A percentile compares a stretch with the other conserved stretches of the same genome.
Conservation (phyloP, 306 rosid genomes). For the Spatholobus suberectus region DNA sequence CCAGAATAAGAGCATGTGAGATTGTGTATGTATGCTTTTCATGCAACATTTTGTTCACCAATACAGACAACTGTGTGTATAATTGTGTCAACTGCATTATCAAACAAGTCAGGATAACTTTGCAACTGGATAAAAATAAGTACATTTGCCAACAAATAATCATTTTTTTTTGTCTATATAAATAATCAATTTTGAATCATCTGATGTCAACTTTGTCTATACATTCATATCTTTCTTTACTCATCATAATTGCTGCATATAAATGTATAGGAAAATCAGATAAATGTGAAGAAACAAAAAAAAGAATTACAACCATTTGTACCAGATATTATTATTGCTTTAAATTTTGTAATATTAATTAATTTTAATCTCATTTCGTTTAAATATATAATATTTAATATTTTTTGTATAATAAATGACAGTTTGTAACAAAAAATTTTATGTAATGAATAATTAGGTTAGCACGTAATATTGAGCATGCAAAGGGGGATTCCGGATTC, state of each 20-base stretch:
- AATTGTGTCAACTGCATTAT: neutral
- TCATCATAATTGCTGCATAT: neutral
- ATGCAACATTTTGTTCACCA: slow-evolving; percentile 29
- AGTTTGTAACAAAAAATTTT: neutral
- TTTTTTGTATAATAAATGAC: neutral
- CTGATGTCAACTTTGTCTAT: neutral
- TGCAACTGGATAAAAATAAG: neutral
- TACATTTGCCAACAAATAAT: neutral
- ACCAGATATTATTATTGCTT: neutral
- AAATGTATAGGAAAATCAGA: neutral
- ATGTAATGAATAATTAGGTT: neutral
- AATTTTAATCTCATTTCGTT: no score
- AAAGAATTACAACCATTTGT: neutral
- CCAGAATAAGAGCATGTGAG: slow-evolving; percentile 15
- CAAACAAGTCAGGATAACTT: neutral
- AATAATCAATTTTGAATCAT: neutral
- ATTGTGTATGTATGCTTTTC: slow-evolving; percentile 14
- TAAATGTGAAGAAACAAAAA: neutral
- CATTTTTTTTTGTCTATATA: neutral
- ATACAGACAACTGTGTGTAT: neutral
- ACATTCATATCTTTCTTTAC: neutral
- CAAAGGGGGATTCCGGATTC: neutral
- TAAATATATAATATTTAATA: no score
- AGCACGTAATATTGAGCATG: neutral
- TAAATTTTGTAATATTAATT: neutral